phyloP scores from a whole-genome alignment of 176 grass and related monocot species.

The Avena sativa region DNA sequence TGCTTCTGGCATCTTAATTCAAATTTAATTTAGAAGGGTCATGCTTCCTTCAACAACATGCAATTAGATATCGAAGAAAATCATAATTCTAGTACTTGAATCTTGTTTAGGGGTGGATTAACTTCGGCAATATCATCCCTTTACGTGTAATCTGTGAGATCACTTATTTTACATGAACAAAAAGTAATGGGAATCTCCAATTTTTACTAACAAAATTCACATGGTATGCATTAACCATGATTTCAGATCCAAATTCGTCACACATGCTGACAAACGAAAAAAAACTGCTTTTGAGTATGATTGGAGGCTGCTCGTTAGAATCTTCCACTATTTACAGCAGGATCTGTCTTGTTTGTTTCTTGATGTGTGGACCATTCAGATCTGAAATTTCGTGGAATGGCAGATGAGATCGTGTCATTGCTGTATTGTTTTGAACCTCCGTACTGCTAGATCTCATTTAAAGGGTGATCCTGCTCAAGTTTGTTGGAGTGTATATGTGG shows the following conservation, averaged over 20 bases:
- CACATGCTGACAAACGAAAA: not conserved
- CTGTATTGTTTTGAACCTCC: not conserved
- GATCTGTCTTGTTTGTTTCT: constrained; percentile 1
- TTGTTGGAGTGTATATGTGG: too few species aligned
- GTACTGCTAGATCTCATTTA: constrained; percentile 10
- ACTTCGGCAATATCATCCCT: not conserved
- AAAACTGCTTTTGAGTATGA: not conserved
- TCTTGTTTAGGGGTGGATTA: constrained; percentile 5
- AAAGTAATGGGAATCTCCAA: not conserved
- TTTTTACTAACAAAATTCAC: constrained; percentile 1
- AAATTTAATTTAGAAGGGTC: constrained; percentile 8
- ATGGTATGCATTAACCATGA: constrained; percentile 6
- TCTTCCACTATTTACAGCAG: not conserved
- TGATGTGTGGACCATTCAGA: not conserved
- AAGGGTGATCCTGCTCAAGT: not conserved
- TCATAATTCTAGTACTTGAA: constrained; percentile 37
- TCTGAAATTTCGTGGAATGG: not conserved
- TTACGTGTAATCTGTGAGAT: constrained; percentile 5
- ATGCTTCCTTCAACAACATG: constrained; percentile 19
- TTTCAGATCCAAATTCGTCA: not conserved
- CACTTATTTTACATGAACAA: constrained; percentile 2
- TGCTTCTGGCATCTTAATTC: constrained; percentile 22
- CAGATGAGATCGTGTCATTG: constrained; percentile 5
- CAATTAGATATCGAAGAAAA: constrained; percentile 18
- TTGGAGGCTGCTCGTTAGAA: not conserved